A percentile compares a stretch with the other conserved stretches of the same genome.
phyloP scores from a whole-genome alignment of 2,329 filamentous ascomycete genomes.

The Paraphaeosphaeria minitans region DNA sequence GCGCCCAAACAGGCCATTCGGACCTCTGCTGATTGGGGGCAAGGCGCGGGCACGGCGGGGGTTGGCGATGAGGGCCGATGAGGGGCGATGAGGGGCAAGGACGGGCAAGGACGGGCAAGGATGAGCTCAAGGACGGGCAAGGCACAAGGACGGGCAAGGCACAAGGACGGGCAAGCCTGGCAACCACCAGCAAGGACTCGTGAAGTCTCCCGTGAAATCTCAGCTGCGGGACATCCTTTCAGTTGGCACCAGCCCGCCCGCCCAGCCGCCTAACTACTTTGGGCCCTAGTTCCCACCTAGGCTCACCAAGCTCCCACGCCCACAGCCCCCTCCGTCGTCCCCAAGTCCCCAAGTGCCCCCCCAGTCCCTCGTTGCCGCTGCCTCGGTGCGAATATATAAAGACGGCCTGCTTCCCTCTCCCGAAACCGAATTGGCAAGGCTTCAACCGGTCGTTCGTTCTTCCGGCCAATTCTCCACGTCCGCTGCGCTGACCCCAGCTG shows the following conservation, averaged over 20 bases:
- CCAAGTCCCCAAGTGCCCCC: too few species aligned
- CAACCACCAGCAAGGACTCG: too few species aligned
- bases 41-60: neutral
- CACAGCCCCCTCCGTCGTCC: too few species aligned
- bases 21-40: conserved; percentile 5
- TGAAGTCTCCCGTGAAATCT: conserved; percentile 11
- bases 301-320: neutral
- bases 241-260: neutral
- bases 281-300: neutral
- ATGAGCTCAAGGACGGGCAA: too few species aligned
- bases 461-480: conserved; percentile 4
- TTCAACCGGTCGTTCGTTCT: neutral
- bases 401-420: neutral
- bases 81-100: conserved; percentile 3
- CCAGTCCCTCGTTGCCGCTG: neutral
- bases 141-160: too few species aligned
- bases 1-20: neutral
- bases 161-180: too few species aligned
- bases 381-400: conserved; percentile 4
- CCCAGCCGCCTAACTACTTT: neutral
- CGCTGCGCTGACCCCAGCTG: neutral
- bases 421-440: conserved; percentile 3
- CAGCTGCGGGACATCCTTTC: neutral
- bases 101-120: neutral
- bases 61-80: neutral